These are phyloP conservation scores for Candida sojae DNA, from an alignment of 1,139 yeast species.

Conservation along the genomic window DNA sequence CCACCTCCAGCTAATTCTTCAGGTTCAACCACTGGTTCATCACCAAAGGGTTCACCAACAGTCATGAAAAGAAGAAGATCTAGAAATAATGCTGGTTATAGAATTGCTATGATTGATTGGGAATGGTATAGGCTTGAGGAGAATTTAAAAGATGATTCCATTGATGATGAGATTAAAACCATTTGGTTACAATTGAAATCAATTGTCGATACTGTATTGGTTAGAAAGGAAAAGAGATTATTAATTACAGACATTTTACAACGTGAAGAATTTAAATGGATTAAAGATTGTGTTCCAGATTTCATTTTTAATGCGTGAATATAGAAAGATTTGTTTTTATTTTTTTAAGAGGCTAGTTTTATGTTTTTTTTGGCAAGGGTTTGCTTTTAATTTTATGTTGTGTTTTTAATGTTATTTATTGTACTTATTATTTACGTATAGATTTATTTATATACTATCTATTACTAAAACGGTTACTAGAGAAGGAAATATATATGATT, in stretches of 20 bases:
- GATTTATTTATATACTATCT: not conserved
- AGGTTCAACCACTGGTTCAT: slow-evolving; percentile 8
- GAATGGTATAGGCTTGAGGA: slow-evolving; percentile 55
- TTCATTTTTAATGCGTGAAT: slow-evolving; percentile 7
- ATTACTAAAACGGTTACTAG: not conserved
- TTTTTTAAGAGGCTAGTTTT: not conserved
- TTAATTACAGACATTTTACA: slow-evolving; percentile 17
- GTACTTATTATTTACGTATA: not conserved
- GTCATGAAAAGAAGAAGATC: slow-evolving; percentile 51
- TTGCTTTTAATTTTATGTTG: no score
- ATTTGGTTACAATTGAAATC: slow-evolving; percentile 29
- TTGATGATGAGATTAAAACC: slow-evolving; percentile 19
- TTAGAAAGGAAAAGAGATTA: slow-evolving; percentile 39
- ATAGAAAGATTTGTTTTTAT: not conserved
- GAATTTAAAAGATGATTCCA: slow-evolving; percentile 3
- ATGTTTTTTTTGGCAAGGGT: not conserved
- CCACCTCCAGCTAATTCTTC: slow-evolving; percentile 17
- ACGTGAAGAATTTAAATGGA: slow-evolving; percentile 22
- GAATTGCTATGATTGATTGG: slow-evolving; percentile 95
- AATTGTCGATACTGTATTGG: slow-evolving; percentile 37
- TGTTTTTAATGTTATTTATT: not conserved
- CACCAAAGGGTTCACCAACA: slow-evolving; percentile 41
- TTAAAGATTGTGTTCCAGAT: slow-evolving; percentile 18
- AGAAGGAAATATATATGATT: not conserved
- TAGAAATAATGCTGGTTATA: slow-evolving; percentile 69